Evolutionary conservation across 148 eudicot species (phyloP).

Genomic region (Fagopyrum homotropicum): DNA sequence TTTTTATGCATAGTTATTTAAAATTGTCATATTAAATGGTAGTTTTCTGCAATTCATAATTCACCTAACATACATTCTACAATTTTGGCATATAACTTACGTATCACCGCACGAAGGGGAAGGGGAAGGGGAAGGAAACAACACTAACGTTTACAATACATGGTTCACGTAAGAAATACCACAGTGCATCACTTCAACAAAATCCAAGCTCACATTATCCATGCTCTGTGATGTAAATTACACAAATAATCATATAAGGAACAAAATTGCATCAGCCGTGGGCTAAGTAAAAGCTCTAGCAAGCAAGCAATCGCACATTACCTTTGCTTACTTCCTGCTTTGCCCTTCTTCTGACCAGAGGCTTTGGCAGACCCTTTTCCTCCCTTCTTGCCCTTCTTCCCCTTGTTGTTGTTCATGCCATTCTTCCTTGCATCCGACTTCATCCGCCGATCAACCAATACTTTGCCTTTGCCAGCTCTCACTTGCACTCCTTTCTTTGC

Average conservation of each 20-base stretch:
- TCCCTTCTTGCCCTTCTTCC: slow-evolving; percentile 36
- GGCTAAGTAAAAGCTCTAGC: background rate
- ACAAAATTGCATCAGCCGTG: background rate
- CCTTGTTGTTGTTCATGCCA: slow-evolving; percentile 35
- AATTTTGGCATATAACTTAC: background rate
- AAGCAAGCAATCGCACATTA: background rate
- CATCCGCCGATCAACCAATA: slow-evolving; percentile 79
- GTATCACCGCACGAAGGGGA: background rate
- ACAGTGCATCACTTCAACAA: background rate
- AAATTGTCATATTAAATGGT: no score
- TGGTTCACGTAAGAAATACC: background rate
- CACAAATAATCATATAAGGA: background rate
- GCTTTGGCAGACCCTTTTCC: slow-evolving; percentile 35
- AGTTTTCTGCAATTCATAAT: no score
- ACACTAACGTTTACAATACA: background rate
- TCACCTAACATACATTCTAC: no score
- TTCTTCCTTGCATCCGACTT: slow-evolving; percentile 59
- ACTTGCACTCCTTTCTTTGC: slow-evolving; percentile 94
- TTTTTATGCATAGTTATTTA: no score
- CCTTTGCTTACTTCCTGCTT: slow-evolving; percentile 15
- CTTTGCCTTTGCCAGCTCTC: slow-evolving; percentile 74
- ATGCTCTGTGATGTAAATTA: background rate
- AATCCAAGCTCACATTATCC: background rate
- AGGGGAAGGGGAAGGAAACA: no score
- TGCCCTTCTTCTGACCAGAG: slow-evolving; percentile 22